A percentile compares a stretch with the other conserved stretches of the same genome.
phyloP scores from a whole-genome alignment of 106 monocot genomes.

The Allium sativum region DNA sequence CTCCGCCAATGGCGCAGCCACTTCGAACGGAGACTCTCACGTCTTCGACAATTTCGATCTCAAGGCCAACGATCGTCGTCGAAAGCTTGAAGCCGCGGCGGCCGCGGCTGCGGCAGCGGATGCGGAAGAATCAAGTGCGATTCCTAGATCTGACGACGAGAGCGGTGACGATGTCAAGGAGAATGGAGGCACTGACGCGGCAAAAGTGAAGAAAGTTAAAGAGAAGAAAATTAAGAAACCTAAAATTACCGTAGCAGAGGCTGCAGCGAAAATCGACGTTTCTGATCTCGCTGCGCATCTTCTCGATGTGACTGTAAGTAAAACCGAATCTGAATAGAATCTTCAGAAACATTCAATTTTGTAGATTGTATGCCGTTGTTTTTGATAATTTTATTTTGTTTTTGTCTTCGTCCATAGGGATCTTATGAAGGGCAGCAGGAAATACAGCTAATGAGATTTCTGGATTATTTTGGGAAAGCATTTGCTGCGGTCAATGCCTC shows the following conservation, averaged over 20 bases:
- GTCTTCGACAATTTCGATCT: conserved; percentile 82
- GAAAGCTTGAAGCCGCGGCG: conserved; percentile 35
- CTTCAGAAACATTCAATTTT: too few species aligned
- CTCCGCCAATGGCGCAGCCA: neutral
- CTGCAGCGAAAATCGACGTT: conserved; percentile 65
- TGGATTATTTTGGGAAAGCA: conserved; percentile 73
- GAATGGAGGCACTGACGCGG: conserved; percentile 8
- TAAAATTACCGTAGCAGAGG: conserved; percentile 84
- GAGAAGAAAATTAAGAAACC: conserved; percentile 50
- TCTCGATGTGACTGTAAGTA: conserved; percentile 52
- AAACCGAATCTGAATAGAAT: neutral
- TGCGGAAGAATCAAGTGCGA: conserved; percentile 1
- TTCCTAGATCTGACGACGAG: conserved; percentile 28
- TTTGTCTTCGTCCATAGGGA: conserved; percentile 21
- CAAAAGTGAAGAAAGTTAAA: conserved; percentile 55
- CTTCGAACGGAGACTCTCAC: conserved; percentile 6
- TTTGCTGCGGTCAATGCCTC: conserved; percentile 57
- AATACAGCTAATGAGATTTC: conserved; percentile 94
- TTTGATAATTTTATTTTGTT: neutral
- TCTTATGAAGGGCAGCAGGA: conserved; percentile 73
- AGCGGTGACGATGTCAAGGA: conserved; percentile 16
- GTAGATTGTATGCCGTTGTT: too few species aligned
- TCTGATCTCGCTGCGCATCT: conserved; percentile 62
- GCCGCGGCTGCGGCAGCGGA: conserved; percentile 14
- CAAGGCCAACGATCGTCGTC: conserved; percentile 61